Evolutionary conservation across 345 rosid species (phyloP), one percentile per base, ranked within the genome.

Genomic region (Xanthoceras sorbifolium): DNA sequence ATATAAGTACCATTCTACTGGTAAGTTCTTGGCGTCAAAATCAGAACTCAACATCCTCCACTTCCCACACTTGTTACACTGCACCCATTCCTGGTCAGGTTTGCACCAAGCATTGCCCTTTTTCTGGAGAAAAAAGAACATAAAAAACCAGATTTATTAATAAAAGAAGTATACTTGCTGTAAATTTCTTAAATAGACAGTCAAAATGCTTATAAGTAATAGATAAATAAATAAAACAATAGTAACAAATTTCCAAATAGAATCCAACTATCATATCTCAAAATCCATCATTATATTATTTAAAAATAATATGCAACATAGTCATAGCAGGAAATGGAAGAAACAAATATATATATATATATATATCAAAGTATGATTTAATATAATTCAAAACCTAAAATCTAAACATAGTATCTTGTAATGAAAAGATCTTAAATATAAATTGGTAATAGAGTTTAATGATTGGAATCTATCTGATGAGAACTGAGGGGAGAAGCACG

Each of bases 81-180:
- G 86, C 40, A 83, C 86, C 86, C 84, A 80, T 52, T 83, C 86
- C 6, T 74, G 50, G 70, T 83, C 86, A 67, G 86, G 84, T 71
- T 80, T 74, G 77, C 62, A 75, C 20, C 22, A 59, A 5, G 32
- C 17, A 26, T 74, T 55, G 40, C 64, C 79, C 57, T 74, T 74
- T 38, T 61, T 25, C 83, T 77, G 54, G 26, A 31, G 36, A 63
- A 61, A 6, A 54, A 46, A 4, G 31, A 61, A 36, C n/a, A n/a
- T n/a, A 31, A 40, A 1, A 3, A 32, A 22, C 12, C 9, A 22
- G 22, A 46, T 28, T 55, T 22, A 17, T 69, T 3, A 77, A 40
- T 23, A 23, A 50, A 59, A 71, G n/a, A 69, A 55, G 29, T 40
- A 11, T 14, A 48, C 15, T 14, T 29, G 32, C 76, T 29, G 17